These are phyloP conservation scores for Asclepias syriaca DNA, from an alignment of 257 asterid genomes.

Conservation along the genomic window DNA sequence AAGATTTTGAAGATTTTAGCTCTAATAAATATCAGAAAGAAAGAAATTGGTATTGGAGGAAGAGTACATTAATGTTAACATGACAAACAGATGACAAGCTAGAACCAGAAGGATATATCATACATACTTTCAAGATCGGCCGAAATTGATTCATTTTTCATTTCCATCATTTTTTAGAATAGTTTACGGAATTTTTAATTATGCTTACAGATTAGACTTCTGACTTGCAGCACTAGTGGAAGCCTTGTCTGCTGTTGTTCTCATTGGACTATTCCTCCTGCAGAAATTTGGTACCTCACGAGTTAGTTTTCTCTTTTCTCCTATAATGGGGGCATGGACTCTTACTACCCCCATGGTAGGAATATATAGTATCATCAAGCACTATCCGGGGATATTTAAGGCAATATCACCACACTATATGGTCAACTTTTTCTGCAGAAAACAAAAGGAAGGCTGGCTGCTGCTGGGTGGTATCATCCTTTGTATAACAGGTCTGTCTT, in stretches of 20 bases:
- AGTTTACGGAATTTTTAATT: background rate
- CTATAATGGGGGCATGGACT: slow-evolving; percentile 38
- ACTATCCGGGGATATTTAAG: slow-evolving; percentile 33
- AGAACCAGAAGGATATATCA: background rate
- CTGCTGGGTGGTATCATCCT: slow-evolving; percentile 34
- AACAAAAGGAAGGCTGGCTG: slow-evolving; percentile 40
- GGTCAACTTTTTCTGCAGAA: slow-evolving; percentile 25
- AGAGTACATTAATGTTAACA: background rate
- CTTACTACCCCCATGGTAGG: slow-evolving; percentile 33
- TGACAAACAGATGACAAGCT: background rate
- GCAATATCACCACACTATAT: slow-evolving; percentile 37
- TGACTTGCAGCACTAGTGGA: slow-evolving; percentile 34
- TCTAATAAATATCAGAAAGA: too few species aligned
- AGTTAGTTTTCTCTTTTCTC: slow-evolving; percentile 39
- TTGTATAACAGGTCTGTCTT: slow-evolving; percentile 33
- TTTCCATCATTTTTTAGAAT: background rate
- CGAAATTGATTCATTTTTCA: background rate
- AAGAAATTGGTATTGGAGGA: background rate
- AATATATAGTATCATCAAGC: slow-evolving; percentile 29
- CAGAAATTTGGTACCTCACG: slow-evolving; percentile 44
- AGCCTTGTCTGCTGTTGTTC: slow-evolving; percentile 34
- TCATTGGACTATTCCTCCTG: slow-evolving; percentile 36
- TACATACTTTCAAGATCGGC: background rate
- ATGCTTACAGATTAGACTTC: slow-evolving; percentile 9
- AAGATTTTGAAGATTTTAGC: background rate